Evolutionary conservation across 305 asterid species (phyloP), one percentile per base, ranked within the genome.

Genomic region (Fraxinus platypoda): DNA sequence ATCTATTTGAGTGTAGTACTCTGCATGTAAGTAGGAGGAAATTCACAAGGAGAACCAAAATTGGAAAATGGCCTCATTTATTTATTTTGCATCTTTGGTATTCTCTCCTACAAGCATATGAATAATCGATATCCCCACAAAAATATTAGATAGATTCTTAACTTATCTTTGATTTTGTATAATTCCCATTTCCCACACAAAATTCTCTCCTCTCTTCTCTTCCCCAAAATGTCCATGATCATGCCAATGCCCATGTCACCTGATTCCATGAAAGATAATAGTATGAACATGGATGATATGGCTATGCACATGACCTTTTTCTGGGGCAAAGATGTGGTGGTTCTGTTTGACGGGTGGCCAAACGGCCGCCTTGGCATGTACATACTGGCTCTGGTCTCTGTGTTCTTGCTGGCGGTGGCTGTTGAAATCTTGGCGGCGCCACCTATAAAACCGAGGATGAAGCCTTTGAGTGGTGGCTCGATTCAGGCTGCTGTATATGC

Each of bases 291-390:
- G 89, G 66, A 80, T 6, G 86, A 81, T 76, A 87, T 86, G 92
- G 57, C 80, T 26, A 93, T 93, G 98, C 93, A 90, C 72, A 91
- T 86, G 97, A 87, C 86, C 84, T 92, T 94, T 84, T 93, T 83
- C 79, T 92, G 95, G 97, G 97, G 98, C 64, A 93, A 89, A 78
- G 87, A 93, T 13, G 97, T 84, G 62, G 82, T 85, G n/a, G 23
- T 94, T 9, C 87, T 93, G 7, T 92, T 94, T 86, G 35, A 79
- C 66, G 92, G 93, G n/a, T 94, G 98, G 98, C 98, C 98, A 13
- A 30, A 71, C 84, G 86, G 85, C 77, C 84, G 80, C 78, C 84
- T 87, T 34, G 91, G 88, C n/a, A 90, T 91, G 95, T 94, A 93
- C 68, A 13, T 90, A 19, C 28, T 93, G 38, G 92, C 95, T 54